A percentile compares a stretch with the other conserved stretches of the same genome.
Evolutionary conservation across 768 basidiomycete species (phyloP).

Genomic region (Lentinula aciculospora): DNA sequence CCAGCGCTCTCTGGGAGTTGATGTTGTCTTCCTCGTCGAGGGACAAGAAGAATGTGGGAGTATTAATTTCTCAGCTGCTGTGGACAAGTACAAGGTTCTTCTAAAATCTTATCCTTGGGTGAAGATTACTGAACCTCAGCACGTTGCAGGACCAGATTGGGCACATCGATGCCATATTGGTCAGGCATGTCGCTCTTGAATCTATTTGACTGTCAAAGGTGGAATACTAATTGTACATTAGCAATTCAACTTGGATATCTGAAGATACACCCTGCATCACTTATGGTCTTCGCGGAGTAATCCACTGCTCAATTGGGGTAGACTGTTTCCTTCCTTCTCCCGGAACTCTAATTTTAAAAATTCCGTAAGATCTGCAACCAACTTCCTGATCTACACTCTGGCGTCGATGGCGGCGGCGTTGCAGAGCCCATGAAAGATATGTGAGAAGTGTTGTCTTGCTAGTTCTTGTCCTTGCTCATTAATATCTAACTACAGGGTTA

Average conservation of each 20-base stretch:
- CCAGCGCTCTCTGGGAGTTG: slow-evolving; percentile 69
- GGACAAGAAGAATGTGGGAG: slow-evolving; percentile 98
- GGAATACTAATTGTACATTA: slow-evolving; percentile 18
- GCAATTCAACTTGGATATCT: slow-evolving; percentile 96
- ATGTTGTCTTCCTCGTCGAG: slow-evolving; percentile 88
- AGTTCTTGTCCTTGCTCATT: background rate
- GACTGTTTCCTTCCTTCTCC: background rate
- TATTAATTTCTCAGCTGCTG: slow-evolving; percentile 74
- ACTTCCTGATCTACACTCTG: slow-evolving; percentile 85
- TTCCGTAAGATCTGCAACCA: slow-evolving; percentile 58
- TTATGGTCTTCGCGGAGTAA: slow-evolving; percentile 90
- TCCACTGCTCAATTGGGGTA: slow-evolving; percentile 80
- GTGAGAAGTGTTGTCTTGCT: slow-evolving; percentile 31
- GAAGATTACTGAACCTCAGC: background rate
- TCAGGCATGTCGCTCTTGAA: slow-evolving; percentile 46
- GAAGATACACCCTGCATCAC: slow-evolving; percentile 91
- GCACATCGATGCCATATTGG: slow-evolving; percentile 81
- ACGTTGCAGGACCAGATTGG: slow-evolving; percentile 68
- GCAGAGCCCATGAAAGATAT: slow-evolving; percentile 93
- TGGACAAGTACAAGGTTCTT: slow-evolving; percentile 61
- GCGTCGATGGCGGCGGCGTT: slow-evolving; percentile 86
- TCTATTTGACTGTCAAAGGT: background rate
- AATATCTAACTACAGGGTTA: slow-evolving; percentile 45
- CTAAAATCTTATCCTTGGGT: background rate
- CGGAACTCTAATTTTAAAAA: background rate